A percentile compares a stretch with the other conserved stretches of the same genome.
Evolutionary conservation across 345 rosid species (phyloP).

Genomic region (Melaleuca alternifolia): DNA sequence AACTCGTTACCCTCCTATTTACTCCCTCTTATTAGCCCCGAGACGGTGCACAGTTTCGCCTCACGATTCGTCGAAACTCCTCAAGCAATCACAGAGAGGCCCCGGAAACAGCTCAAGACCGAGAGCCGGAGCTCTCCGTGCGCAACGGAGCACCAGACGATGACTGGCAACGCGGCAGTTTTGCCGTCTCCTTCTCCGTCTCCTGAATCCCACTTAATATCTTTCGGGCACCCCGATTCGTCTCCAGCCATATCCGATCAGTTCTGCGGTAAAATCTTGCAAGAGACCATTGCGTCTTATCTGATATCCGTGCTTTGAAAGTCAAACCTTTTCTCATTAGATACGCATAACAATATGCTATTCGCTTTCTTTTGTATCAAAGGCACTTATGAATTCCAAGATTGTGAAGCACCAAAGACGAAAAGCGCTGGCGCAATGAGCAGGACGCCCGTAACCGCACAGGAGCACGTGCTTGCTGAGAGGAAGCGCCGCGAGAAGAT

Average conservation of each 20-base stretch:
- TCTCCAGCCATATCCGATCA: conserved; percentile 4
- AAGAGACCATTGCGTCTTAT: not conserved
- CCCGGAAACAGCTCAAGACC: not conserved
- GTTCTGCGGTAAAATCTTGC: not conserved
- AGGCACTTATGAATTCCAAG: not conserved
- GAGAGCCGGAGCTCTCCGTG: not conserved
- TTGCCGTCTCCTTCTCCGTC: conserved; percentile 11
- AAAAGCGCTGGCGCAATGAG: not conserved
- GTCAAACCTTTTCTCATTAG: not conserved
- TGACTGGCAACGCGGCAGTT: not conserved
- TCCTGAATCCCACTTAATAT: conserved; percentile 26
- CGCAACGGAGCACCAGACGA: not conserved
- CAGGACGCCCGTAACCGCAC: conserved; percentile 35
- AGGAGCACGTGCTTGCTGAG: conserved; percentile 76
- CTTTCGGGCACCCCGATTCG: conserved; percentile 22
- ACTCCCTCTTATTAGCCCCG: not conserved
- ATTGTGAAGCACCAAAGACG: not conserved
- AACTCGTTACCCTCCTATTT: not conserved
- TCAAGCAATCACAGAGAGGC: not conserved
- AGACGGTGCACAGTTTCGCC: not conserved
- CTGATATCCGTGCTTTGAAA: not conserved
- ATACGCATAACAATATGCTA: not conserved
- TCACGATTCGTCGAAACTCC: not conserved
- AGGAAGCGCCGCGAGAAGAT: conserved; percentile 76
- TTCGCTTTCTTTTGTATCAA: not conserved